Base-by-base conservation (phyloP, 2,329 filamentous ascomycete genomes). In the Botryotinia globosa region DNA sequence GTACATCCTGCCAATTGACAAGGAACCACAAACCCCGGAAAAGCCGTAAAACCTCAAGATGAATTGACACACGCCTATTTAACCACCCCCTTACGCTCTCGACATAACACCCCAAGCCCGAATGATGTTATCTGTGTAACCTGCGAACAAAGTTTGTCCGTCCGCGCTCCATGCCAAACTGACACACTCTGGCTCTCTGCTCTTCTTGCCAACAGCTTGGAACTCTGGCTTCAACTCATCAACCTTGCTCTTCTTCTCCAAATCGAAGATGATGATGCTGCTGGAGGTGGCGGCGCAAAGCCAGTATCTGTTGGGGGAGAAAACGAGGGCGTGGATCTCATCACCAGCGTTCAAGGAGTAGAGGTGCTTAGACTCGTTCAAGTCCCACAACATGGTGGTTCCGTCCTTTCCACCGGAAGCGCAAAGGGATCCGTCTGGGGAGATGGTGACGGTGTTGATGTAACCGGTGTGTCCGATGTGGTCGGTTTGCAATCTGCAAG, bases 201-300 rank as follows among this genome's bases (percentile, higher is more conserved):
- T 94, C 94, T 98, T 98, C 94, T 97, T 97, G 88, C 94, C 93
- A 84, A 94, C 92, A 84, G 94, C 90, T 83, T 94, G 89, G 89
- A 96, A 97, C 85, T 99, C 96, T 80, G 95, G 95, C 92, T 97
- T 98, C 85, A 99, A 91, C 91, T 98, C 96, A 82, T 98, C 95
- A 83, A 98, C 95, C 92, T 98, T 98, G 92, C 92, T 97, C 94
- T 99, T 99, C 94, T 99, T 99, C 94, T 99, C 96, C 80, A 99
- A 91, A 84, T 99, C 96, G 88, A 99, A 99, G 90, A 99, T 98
- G 90, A 98, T 98, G 90, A 99, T 98, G 90, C 91, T 94, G 87
- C 90, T 93, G 83, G 94, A 90, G 77, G 96, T 99, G 84, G 96
- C 96, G 83, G 96, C 96, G 90, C 96, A 99, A 81, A 99, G 92